Conservation (phyloP, 768 basidiomycete genomes). For the Suillus variegatus region DNA sequence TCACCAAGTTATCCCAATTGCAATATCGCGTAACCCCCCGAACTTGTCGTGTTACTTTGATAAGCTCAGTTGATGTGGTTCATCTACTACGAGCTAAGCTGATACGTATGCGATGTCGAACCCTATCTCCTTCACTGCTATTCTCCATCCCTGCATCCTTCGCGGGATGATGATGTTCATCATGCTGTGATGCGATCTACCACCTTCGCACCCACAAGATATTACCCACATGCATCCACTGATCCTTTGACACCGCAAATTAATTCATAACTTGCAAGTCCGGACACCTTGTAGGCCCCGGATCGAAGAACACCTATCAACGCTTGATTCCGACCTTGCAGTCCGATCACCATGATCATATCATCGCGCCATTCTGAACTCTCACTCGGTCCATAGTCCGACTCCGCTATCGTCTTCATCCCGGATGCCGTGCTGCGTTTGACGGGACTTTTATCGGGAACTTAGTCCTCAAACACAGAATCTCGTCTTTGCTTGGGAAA, state of each 20-base stretch:
- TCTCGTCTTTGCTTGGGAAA: not conserved
- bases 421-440: too few species aligned
- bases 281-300: not conserved
- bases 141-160: not conserved
- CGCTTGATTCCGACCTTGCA: not conserved
- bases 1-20: not conserved
- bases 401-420: not conserved
- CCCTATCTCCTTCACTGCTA: not conserved
- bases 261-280: not conserved
- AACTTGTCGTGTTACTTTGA: conserved; percentile 4
- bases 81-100: not conserved
- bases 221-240: not conserved
- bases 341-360: conserved; percentile 2
- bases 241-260: conserved; percentile 4
- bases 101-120: not conserved
- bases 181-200: not conserved
- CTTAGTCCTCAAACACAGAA: not conserved
- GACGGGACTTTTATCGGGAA: not conserved
- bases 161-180: not conserved
- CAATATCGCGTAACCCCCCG: not conserved
- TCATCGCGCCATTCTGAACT: not conserved
- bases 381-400: not conserved
- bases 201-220: too few species aligned
- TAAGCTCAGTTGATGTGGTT: not conserved
- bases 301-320: not conserved